Evolutionary conservation across 1,139 yeast species (phyloP).

Genomic region (Geotrichum armillariae): DNA sequence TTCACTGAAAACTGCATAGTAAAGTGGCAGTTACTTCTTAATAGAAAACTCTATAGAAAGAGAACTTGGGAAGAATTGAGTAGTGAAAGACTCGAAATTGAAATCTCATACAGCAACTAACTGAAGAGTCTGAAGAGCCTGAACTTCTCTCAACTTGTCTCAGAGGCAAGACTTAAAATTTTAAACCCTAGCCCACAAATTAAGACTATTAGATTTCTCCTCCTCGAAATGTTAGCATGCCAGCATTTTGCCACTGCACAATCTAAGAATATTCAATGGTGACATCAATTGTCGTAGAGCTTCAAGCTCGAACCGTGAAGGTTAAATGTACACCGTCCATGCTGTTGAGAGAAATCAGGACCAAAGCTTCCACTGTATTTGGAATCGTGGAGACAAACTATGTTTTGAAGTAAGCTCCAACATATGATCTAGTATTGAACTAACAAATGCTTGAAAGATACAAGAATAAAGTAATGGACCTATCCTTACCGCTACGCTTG

Average conservation of each 20-base stretch:
- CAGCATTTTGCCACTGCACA: constrained; percentile 3
- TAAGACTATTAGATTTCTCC: background rate
- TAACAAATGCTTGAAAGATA: constrained; percentile 13
- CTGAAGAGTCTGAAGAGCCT: no score
- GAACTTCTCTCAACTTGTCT: no score
- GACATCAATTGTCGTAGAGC: constrained; percentile 23
- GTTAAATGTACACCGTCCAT: constrained; percentile 33
- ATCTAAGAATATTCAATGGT: constrained; percentile 12
- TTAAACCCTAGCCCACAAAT: background rate
- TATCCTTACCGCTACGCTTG: constrained; percentile 32
- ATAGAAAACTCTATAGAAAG: no score
- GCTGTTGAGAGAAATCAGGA: constrained; percentile 31
- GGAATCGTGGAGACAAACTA: constrained; percentile 28
- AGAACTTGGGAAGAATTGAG: no score
- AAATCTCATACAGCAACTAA: no score
- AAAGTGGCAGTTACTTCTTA: no score
- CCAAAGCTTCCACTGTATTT: constrained; percentile 30
- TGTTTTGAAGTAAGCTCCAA: constrained; percentile 28
- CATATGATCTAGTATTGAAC: background rate
- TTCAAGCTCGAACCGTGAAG: constrained; percentile 28
- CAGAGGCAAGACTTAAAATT: no score
- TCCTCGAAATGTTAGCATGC: background rate
- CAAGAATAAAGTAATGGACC: constrained; percentile 25
- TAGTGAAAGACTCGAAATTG: no score
- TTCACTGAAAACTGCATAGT: no score